Base-by-base conservation (phyloP, 805 yeast genomes). In the Debaryomyces prosopidis region DNA sequence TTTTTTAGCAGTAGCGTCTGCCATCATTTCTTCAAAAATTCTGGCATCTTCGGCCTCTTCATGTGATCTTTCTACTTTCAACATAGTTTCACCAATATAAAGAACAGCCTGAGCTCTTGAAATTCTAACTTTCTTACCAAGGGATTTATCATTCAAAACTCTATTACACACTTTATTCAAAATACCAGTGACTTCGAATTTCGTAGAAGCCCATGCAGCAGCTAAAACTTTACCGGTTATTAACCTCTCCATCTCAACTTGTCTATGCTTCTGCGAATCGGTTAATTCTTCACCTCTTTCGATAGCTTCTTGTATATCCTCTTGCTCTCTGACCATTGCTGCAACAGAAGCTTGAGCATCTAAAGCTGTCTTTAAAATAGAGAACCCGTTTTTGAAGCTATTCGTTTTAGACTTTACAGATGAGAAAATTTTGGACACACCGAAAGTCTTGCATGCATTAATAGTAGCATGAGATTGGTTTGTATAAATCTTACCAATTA, bases 121-220 rank as follows among this genome's bases (percentile, higher is more conserved):
- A 3, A 80, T 55, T 52, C 95, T 81, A 57, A 82, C 85, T 48
- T 79, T 73, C 11, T 79, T 69, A 7, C 80, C 62, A n/a, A 87
- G 78, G 0, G 64, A 47, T 60, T 84, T 82, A 60, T 92, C 97
- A 40, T 62, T 59, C 43, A 73, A 62, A 2, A 72, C 54, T 46
- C 54, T 59, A 48, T 79, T 71, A 37, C 91, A 72, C 5, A 91
- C 87, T 47, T 75, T 76, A 52, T 88, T 94, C 63, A 94, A 88
- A 8, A 90, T 90, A 27, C 85, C 91, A 40, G 94, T 80, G 43
- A 91, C 83, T 69, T 94, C 99, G 66, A 82, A 85, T 54, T 87
- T 84, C 16, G 96, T 89, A 33, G 96, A 88, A 17, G 88, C 87
- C 99, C 99, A 94, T 15, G 96, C 95, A 1, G 96, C 90, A 6